Conservation (phyloP, 768 basidiomycete species). For the Mrakia frigida region DNA sequence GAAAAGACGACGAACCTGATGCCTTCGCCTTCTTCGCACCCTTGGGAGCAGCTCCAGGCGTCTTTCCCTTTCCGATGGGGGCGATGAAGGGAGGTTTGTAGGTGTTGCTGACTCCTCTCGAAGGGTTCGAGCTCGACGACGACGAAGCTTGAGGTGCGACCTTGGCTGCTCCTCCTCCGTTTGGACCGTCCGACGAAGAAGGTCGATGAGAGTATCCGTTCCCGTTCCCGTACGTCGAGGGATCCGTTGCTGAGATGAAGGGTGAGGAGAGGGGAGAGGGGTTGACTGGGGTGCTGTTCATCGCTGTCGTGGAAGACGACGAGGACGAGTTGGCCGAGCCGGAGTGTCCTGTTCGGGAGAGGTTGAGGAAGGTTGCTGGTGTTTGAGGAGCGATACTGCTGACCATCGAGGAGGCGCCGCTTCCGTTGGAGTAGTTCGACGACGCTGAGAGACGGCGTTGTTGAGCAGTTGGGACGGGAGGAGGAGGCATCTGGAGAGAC, state of each 20-base stretch:
- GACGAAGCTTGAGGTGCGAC: neutral
- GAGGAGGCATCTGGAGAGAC: constrained; percentile 72
- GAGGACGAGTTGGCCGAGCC: neutral
- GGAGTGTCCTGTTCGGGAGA: neutral
- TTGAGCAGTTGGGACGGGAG: constrained; percentile 53
- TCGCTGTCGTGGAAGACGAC: neutral
- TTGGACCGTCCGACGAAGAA: neutral
- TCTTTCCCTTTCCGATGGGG: constrained; percentile 10
- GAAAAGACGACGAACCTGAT: neutral
- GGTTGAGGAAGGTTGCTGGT: constrained; percentile 31
- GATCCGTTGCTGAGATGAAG: constrained; percentile 9
- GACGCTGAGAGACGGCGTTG: constrained; percentile 25
- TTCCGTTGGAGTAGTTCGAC: constrained; percentile 25
- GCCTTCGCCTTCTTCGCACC: neutral
- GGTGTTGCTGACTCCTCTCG: neutral
- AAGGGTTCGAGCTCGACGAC: neutral
- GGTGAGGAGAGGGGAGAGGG: constrained; percentile 2
- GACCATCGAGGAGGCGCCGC: constrained; percentile 60
- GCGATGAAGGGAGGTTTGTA: constrained; percentile 6
- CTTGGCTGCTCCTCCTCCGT: neutral
- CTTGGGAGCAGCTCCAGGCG: constrained; percentile 5
- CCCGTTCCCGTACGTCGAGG: neutral
- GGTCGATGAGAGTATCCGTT: neutral
- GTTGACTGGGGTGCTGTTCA: constrained; percentile 5
- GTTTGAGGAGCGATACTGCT: constrained; percentile 57